phyloP scores from a whole-genome alignment of 2,329 filamentous ascomycete genomes.

The Colletotrichum eleusines region DNA sequence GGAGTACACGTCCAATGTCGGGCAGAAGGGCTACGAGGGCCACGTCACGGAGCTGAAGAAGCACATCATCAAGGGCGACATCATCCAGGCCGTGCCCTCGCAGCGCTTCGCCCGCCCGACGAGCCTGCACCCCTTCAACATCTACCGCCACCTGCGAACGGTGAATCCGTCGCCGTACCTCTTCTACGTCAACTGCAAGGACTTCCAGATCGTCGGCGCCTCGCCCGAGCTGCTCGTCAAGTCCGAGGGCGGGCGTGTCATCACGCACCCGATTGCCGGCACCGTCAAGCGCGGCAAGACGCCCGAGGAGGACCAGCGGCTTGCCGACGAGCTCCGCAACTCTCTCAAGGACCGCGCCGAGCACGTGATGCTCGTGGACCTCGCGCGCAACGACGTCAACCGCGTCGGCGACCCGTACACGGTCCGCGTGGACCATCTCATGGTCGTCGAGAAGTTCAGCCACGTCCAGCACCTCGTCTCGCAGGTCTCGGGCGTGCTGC shows the following conservation, averaged over 20 bases:
- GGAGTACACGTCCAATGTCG: slow-evolving; percentile 92
- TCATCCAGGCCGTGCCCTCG: slow-evolving; percentile 97
- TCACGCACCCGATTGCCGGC: slow-evolving; percentile 97
- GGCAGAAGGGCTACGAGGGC: slow-evolving; percentile 86
- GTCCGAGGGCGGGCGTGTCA: slow-evolving; percentile 85
- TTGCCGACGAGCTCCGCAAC: slow-evolving; percentile 81
- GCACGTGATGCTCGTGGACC: slow-evolving; percentile 97
- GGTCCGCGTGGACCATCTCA: slow-evolving; percentile 91
- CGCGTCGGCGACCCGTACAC: slow-evolving; percentile 91
- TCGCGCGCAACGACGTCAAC: slow-evolving; percentile 97
- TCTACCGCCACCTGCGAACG: slow-evolving; percentile 95
- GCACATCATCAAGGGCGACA: slow-evolving; percentile 92
- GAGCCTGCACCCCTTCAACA: slow-evolving; percentile 94
- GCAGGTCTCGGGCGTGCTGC: slow-evolving; percentile 91
- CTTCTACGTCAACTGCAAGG: slow-evolving; percentile 92
- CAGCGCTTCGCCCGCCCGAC: slow-evolving; percentile 93
- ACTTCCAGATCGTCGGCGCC: slow-evolving; percentile 95
- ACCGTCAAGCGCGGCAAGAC: slow-evolving; percentile 90
- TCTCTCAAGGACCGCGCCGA: slow-evolving; percentile 93
- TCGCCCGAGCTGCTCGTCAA: slow-evolving; percentile 96
- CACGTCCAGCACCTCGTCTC: slow-evolving; percentile 98
- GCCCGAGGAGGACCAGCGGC: slow-evolving; percentile 81
- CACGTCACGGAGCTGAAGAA: slow-evolving; percentile 89
- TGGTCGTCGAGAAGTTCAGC: slow-evolving; percentile 94
- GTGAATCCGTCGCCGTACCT: slow-evolving; percentile 98